Evolutionary conservation across 75 land plant genomes (phyloP).

Genomic region (Cupressus sempervirens): DNA sequence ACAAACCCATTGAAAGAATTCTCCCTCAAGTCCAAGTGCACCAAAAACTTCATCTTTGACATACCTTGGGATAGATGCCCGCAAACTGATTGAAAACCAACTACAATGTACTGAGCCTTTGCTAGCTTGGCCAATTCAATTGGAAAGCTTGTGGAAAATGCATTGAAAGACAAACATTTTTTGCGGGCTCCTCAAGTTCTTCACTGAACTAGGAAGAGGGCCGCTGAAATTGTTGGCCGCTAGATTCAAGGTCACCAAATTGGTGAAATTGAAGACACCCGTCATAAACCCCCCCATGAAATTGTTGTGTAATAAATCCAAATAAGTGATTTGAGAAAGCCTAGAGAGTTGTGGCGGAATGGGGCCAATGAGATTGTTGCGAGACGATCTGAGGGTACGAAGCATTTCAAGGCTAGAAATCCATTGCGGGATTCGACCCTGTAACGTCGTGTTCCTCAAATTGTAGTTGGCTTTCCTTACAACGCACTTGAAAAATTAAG

Average conservation of each 20-base stretch:
- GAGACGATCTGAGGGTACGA: slow-evolving; percentile 31
- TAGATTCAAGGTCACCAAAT: slow-evolving; percentile 11
- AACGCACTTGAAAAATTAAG: too few relatives aligned
- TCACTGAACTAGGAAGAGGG: neutral
- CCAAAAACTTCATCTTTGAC: neutral
- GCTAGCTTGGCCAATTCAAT: neutral
- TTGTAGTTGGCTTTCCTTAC: too few relatives aligned
- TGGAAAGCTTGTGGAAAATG: slow-evolving; percentile 11
- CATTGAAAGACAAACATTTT: slow-evolving; percentile 8
- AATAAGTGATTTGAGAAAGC: neutral
- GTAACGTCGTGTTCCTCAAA: neutral
- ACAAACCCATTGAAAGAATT: slow-evolving; percentile 20
- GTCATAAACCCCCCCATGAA: slow-evolving; percentile 1
- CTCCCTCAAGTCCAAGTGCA: slow-evolving; percentile 11
- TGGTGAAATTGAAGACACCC: neutral
- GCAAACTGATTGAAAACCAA: slow-evolving; percentile 20
- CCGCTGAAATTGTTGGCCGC: slow-evolving; percentile 25
- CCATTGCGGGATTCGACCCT: neutral
- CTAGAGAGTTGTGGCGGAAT: slow-evolving; percentile 24
- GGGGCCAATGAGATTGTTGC: slow-evolving; percentile 23
- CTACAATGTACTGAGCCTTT: neutral
- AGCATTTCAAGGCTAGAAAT: neutral
- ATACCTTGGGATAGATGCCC: slow-evolving; percentile 10
- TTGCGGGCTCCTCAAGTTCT: neutral
- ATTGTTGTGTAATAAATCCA: slow-evolving; percentile 16